These are phyloP conservation scores for Hyaloscypha finlandica DNA, from an alignment of 495 filamentous ascomycete species.

Conservation along the genomic window DNA sequence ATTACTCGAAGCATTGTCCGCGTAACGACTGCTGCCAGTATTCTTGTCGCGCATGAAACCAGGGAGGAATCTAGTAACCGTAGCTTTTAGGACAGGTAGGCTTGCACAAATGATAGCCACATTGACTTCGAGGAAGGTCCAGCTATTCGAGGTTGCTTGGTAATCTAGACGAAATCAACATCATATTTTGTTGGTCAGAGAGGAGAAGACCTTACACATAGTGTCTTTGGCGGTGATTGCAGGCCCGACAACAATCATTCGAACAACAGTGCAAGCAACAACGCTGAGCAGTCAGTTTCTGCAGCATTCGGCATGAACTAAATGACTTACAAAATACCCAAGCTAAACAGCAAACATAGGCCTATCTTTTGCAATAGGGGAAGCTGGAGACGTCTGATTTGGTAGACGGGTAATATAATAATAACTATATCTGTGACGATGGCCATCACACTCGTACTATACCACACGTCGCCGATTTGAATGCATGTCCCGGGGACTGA, in stretches of 20 bases:
- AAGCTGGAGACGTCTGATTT: conserved; percentile 11
- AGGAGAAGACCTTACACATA: conserved; percentile 1
- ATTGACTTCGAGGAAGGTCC: conserved; percentile 17
- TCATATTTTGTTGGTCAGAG: background rate
- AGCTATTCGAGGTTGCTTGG: conserved; percentile 16
- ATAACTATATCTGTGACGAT: conserved; percentile 9
- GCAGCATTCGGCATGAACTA: background rate
- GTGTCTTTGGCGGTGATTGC: conserved; percentile 9
- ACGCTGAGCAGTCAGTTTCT: conserved; percentile 5
- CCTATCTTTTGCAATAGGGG: conserved; percentile 12
- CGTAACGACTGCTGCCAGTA: background rate
- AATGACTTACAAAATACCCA: conserved; percentile 12
- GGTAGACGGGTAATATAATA: conserved; percentile 11
- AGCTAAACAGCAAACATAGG: conserved; percentile 14
- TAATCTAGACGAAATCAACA: conserved; percentile 1
- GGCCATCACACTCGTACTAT: conserved; percentile 13
- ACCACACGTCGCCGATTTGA: conserved; percentile 16
- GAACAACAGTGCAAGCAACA: conserved; percentile 13
- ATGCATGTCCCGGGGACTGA: background rate
- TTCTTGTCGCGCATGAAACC: conserved; percentile 1
- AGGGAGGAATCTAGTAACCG: background rate
- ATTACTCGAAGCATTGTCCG: background rate
- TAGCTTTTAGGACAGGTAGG: conserved; percentile 2
- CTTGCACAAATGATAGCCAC: conserved; percentile 9
- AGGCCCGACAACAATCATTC: conserved; percentile 13